Evolutionary conservation across 2,329 filamentous ascomycete species (phyloP), one percentile per base, ranked within the genome.

Genomic region (Aspergillus sergii): DNA sequence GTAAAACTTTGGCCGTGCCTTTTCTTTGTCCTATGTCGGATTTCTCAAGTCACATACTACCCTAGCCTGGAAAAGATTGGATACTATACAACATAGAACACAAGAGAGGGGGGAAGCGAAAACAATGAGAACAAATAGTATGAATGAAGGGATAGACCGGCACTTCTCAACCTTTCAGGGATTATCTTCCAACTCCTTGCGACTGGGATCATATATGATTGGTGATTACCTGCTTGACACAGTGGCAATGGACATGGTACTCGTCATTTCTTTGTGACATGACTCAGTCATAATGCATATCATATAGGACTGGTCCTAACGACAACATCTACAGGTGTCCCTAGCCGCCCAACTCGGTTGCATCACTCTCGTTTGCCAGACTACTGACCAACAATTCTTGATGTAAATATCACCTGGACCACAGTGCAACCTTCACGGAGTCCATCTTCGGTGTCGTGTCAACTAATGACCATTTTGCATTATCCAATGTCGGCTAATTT

Each of bases 381-480:
- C 10, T 55, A 19, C 51, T 39, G 34, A 55, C 51, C 51, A 55
- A 32, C 51, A 23, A 19, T 39, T 39, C n/a, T 23, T 34, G 10
- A 32, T 23, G 26, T 26, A n/a, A 21, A 55, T 23, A 39, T 55
- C 51, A 55, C 51, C 51, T 55, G 51, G 32, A 39, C 34, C 23
- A 39, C 51, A 55, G 51, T 55, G 34, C 51, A 39, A 41, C 34
- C n/a, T 55, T 39, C 34, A 23, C 11, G 11, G n/a, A 55, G 34
- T 28, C n/a, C n/a, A n/a, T 34, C 32, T 39, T 54, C 4, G 11
- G n/a, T 34, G n/a, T 16, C 30, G 51, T 34, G 32, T 21, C 32
- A 50, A 54, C 60, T 64, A 58, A 68, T 66, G 61, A 59, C 66
- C 63, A 67, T 66, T 62, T 63, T 66, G 62, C 64, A 68, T 64